A percentile compares a stretch with the other conserved stretches of the same genome.
Conservation (phyloP, 2,329 filamentous ascomycete genomes). For the Shiraia bambusicola region DNA sequence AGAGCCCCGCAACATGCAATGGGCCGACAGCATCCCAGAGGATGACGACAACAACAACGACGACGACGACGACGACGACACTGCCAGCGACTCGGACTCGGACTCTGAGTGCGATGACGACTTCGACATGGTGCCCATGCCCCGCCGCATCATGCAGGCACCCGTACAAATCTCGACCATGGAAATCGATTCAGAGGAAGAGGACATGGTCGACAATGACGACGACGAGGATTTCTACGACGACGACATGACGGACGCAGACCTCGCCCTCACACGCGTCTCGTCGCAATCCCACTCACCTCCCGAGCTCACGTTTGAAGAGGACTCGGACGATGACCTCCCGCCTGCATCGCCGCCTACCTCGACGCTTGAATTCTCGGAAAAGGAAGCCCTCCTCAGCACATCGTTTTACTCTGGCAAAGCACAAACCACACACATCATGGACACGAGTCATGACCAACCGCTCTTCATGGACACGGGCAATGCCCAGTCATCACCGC, state of each 20-base stretch:
- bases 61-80: slow-evolving; percentile 65
- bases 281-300: slow-evolving; percentile 49
- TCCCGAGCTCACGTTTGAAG: slow-evolving; percentile 53
- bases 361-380: slow-evolving; percentile 47
- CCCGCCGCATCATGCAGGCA: slow-evolving; percentile 44
- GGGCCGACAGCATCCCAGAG: slow-evolving; percentile 77
- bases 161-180: slow-evolving; percentile 48
- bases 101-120: slow-evolving; percentile 59
- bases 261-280: slow-evolving; percentile 50
- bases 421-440: slow-evolving; percentile 37
- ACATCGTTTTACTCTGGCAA: slow-evolving; percentile 46
- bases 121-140: slow-evolving; percentile 48
- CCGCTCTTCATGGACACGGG: slow-evolving; percentile 46
- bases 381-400: slow-evolving; percentile 52
- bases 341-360: slow-evolving; percentile 51
- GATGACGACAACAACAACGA: slow-evolving; percentile 72
- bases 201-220: slow-evolving; percentile 50
- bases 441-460: slow-evolving; percentile 44
- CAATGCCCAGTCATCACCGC: slow-evolving; percentile 16
- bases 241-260: slow-evolving; percentile 50
- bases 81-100: slow-evolving; percentile 50
- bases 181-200: slow-evolving; percentile 46
- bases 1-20: slow-evolving; percentile 75
- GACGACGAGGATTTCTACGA: slow-evolving; percentile 51
- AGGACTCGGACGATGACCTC: slow-evolving; percentile 52